Conservation (phyloP, 805 yeast genomes). For the Candida manassasensis region DNA sequence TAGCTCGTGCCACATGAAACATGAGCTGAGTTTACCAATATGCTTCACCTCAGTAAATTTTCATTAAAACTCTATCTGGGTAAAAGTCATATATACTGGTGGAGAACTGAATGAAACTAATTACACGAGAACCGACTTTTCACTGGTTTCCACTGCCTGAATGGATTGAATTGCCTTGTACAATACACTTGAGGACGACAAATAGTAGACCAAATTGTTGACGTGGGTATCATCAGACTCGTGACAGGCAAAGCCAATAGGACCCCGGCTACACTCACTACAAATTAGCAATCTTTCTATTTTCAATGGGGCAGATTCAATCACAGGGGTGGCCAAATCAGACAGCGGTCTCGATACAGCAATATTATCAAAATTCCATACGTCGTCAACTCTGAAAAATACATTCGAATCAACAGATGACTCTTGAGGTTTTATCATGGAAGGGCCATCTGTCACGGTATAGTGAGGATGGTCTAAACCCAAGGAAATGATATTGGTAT, state of each 20-base stretch:
- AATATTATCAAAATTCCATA: slow-evolving; percentile 78
- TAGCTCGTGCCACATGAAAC: no score
- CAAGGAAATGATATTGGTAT: slow-evolving; percentile 2
- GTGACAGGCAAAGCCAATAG: slow-evolving; percentile 61
- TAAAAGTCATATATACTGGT: no score
- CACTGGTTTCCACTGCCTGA: no score
- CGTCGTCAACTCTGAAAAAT: slow-evolving; percentile 48
- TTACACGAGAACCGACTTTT: no score
- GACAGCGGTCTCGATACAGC: slow-evolving; percentile 57
- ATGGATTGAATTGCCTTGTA: no score
- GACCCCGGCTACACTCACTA: slow-evolving; percentile 76
- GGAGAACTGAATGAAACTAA: no score
- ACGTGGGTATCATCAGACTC: slow-evolving; percentile 26
- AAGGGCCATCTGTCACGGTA: not conserved
- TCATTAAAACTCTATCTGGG: no score
- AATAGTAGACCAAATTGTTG: slow-evolving; percentile 37
- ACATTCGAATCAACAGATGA: slow-evolving; percentile 6
- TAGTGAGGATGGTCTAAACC: not conserved
- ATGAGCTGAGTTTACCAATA: no score
- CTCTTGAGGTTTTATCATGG: not conserved
- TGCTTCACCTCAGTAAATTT: no score
- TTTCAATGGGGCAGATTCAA: slow-evolving; percentile 15
- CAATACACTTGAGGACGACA: slow-evolving; percentile 44
- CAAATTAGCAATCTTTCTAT: slow-evolving; percentile 58
- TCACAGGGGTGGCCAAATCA: slow-evolving; percentile 12